Percentiles rank a stretch among this genome's conserved stretches.
These are phyloP conservation scores for Dactylorhiza incarnata DNA, from an alignment of 106 monocot genomes.

Conservation along the genomic window DNA sequence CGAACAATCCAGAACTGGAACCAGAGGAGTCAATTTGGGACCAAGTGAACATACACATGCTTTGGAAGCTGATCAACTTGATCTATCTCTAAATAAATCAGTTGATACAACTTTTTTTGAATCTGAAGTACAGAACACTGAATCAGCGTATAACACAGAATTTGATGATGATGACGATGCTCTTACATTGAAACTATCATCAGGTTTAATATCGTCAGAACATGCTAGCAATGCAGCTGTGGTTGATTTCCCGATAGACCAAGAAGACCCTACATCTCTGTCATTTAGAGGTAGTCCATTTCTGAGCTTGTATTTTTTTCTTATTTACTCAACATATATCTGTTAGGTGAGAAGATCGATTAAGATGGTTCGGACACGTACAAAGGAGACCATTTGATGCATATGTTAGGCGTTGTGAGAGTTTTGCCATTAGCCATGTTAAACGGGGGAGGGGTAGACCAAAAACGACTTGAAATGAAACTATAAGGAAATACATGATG, in stretches of 20 bases:
- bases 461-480: no score
- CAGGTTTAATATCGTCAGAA: constrained; percentile 22
- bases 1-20: constrained; percentile 12
- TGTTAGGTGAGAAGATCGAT: no score
- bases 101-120: background rate
- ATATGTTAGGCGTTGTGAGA: no score
- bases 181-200: constrained; percentile 42
- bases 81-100: background rate
- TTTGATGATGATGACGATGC: constrained; percentile 17
- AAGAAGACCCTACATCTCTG: constrained; percentile 34
- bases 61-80: constrained; percentile 4
- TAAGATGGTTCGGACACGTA: no score
- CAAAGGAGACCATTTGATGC: no score
- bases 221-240: constrained; percentile 25
- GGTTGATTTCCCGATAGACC: constrained; percentile 28
- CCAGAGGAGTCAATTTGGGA: constrained; percentile 4
- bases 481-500: no score
- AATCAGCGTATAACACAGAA: constrained; percentile 7
- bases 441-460: no score
- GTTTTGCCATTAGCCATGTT: no score
- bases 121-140: background rate
- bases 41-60: background rate
- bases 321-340: background rate
- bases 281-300: constrained; percentile 54
- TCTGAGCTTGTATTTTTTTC: background rate